phyloP scores from a whole-genome alignment of 495 filamentous ascomycete genomes.

The Astrothelium subdiscretum region DNA sequence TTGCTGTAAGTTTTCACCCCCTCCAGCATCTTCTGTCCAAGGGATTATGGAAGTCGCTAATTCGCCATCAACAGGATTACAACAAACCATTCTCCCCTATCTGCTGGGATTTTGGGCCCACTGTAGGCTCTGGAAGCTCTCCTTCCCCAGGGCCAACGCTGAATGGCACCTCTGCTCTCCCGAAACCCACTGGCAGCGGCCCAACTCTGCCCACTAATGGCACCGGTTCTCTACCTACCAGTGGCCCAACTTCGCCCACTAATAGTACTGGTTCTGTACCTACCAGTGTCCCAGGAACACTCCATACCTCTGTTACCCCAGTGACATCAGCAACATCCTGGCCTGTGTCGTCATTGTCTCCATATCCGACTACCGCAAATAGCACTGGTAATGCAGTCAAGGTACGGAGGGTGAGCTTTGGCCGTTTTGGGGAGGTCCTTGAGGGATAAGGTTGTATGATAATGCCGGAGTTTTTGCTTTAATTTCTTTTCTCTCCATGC shows the following conservation, averaged over 20 bases:
- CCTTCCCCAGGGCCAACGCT: not conserved
- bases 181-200: not conserved
- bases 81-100: not conserved
- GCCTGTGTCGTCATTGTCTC: no score
- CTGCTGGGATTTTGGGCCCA: not conserved
- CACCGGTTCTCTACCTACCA: not conserved
- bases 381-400: no score
- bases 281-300: no score
- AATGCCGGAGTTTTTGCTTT: no score
- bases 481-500: no score
- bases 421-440: no score
- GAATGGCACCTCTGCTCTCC: not conserved
- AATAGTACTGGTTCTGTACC: not conserved
- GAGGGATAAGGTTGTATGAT: no score
- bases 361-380: no score
- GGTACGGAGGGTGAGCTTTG: no score
- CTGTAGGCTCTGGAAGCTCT: not conserved
- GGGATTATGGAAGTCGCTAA: not conserved
- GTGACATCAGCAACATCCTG: no score
- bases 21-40: not conserved
- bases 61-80: not conserved
- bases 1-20: conserved; percentile 16
- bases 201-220: not conserved
- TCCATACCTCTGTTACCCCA: no score
- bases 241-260: not conserved